Base-by-base conservation (phyloP, 83 land plant species). In the Picea abies region DNA sequence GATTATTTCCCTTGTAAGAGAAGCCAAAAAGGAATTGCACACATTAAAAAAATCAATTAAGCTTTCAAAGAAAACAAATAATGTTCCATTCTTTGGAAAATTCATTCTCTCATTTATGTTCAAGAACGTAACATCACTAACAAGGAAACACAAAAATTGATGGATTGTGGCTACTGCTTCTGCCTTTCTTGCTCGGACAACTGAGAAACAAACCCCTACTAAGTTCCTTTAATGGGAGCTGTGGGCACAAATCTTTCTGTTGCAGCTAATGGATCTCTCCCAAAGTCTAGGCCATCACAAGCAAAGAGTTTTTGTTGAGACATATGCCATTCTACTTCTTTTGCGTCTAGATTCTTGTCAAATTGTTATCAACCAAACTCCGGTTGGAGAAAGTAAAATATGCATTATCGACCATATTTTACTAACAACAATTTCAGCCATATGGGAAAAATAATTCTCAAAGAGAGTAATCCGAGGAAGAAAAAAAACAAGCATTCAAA, bases 201-300 rank as follows among this genome's bases (percentile, higher is more conserved):
- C 35, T 32, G 1, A 32, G 35, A 32, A 32, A 32, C 35, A 32
- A 32, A 32, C 35, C 35, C 35, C 35, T 2, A 32, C 1, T 32
- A 1, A 32, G 1, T 32, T 32, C 2, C 35, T 32, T 32, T 32
- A 32, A 32, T 32, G 17, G 92, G 94, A 0, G 92, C 87, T 37
- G 89, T 85, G 6, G 94, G 94, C 14, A 90, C 79, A 23, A 91
- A 88, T 66, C 80, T 84, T 91, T 93, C 86, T 83, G 87, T 91
- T 94, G 94, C 39, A 91, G 92, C 5, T 92, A 94, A 75, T 92
- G 96, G 26, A 94, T 90, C 78, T 94, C 90, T 63, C 90, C 91
- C 82, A 94, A 63, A 60, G 91, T 94, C 89, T 88, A 84, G 1
- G 91, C 94, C 76, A 82, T 94, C 78, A 94, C 89, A 47, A 92